Evolutionary conservation across 306 rosid species (phyloP), one percentile per base, ranked within the genome.

Genomic region (Datisca glomerata): DNA sequence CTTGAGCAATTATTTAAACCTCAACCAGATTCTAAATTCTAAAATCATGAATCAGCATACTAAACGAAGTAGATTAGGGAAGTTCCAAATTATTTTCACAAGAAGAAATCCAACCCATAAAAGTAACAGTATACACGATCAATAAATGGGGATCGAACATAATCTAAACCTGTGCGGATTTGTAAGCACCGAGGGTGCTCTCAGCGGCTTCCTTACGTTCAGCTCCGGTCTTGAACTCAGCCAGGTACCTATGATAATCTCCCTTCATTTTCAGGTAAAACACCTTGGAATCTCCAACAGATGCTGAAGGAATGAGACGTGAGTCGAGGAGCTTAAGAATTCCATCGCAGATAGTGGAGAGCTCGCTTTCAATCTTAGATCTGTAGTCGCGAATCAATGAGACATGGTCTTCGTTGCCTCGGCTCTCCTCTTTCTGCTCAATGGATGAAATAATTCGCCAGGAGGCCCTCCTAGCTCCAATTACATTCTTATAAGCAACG

Each of bases 381-480:
- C 98, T 71, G 78, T 91, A 91, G 55, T 80, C 92, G 11, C 93
- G 85, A 84, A 89, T 89, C 57, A 75, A 37, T 21, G 78, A 0
- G 7, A 89, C 98, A 35, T 83, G 96, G 49, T 91, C 96, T 63
- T 91, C 96, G 74, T 91, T 84, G 32, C 98, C 98, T 44, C 94
- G 96, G 78, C 98, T 91, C 85, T 91, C 98, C 66, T 91, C 98
- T 75, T 84, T 91, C 78, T 91, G 98, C 70, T 91, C 98, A 57
- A 91, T 91, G 8, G 98, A 91, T 41, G 98, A 91, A 22, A 91
- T 91, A 52, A 91, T 91, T 4, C 98, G 76, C 98, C 98, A 91
- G 8, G 92, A 78, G 13, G 98, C 98, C 0, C 96, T 77, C 3
- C 98, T 62, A 0, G 98, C 98, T 0, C 96, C 94, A 70, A 91